phyloP scores from a whole-genome alignment of 495 filamentous ascomycete species.

The Collariella sp. region DNA sequence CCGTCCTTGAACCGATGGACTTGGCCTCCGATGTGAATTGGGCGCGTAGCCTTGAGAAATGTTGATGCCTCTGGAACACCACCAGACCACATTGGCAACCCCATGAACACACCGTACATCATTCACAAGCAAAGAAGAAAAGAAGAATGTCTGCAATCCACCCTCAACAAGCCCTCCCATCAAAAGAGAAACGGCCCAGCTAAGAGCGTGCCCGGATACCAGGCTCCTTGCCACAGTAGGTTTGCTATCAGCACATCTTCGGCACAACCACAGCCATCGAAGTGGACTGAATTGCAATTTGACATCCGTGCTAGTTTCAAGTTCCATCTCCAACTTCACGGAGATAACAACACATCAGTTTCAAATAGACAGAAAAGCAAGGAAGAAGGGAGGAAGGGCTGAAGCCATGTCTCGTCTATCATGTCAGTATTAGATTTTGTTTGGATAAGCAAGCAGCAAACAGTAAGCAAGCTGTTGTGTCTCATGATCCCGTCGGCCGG shows the following conservation, averaged over 20 bases:
- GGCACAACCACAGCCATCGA: conserved; percentile 88
- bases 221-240: conserved; percentile 28
- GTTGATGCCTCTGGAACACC: too few relatives aligned
- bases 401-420: not conserved
- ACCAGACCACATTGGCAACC: too few relatives aligned
- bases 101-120: too few relatives aligned
- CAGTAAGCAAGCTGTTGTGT: too few relatives aligned
- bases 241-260: conserved; percentile 59
- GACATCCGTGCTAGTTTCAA: conserved; percentile 83
- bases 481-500: too few relatives aligned
- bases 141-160: conserved; percentile 29
- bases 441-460: too few relatives aligned
- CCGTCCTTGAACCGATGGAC: too few relatives aligned
- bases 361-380: not conserved
- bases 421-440: not conserved
- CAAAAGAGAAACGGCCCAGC: conserved; percentile 9
- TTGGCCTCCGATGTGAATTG: too few relatives aligned
- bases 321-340: not conserved
- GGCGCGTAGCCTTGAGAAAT: too few relatives aligned
- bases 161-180: conserved; percentile 14
- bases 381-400: not conserved
- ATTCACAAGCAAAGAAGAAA: too few relatives aligned
- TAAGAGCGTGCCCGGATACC: conserved; percentile 31
- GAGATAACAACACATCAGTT: not conserved
- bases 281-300: conserved; percentile 82